A percentile compares a stretch with the other conserved stretches of the same genome.
These are phyloP conservation scores for Cairneyella variabilis DNA, from an alignment of 495 filamentous ascomycete genomes.

Conservation along the genomic window DNA sequence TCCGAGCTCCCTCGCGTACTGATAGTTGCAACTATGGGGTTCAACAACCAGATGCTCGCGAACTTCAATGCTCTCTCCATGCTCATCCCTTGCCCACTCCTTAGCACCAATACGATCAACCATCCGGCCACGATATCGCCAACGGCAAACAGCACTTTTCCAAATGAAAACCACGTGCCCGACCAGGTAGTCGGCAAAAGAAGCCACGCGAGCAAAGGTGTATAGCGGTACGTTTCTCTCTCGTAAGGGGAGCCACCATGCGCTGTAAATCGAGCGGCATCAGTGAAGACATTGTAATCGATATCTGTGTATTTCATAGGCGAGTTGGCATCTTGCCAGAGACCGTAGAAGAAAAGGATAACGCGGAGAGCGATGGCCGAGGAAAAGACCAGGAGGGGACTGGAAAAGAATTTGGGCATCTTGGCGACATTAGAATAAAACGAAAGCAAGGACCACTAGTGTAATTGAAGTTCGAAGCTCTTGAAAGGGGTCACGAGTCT, in stretches of 20 bases:
- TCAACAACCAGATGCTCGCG: constrained; percentile 85
- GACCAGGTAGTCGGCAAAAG: constrained; percentile 74
- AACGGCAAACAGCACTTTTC: constrained; percentile 81
- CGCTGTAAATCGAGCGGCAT: constrained; percentile 78
- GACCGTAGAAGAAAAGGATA: constrained; percentile 75
- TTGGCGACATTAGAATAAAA: constrained; percentile 21
- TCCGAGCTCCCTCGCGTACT: constrained; percentile 92
- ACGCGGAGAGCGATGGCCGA: constrained; percentile 65
- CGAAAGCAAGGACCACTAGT: constrained; percentile 33
- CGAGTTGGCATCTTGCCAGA: constrained; percentile 86
- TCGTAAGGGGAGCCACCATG: constrained; percentile 65
- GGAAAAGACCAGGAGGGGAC: constrained; percentile 49
- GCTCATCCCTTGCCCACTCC: constrained; percentile 31
- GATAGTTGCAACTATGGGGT: constrained; percentile 97
- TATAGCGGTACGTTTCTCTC: constrained; percentile 95
- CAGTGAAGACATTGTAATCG: constrained; percentile 98
- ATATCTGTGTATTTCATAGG: constrained; percentile 97
- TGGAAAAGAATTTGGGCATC: constrained; percentile 21
- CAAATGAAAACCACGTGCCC: constrained; percentile 69
- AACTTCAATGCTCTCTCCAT: constrained; percentile 59
- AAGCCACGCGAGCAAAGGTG: constrained; percentile 86
- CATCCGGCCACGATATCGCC: constrained; percentile 84
- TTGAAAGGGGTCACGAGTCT: background rate
- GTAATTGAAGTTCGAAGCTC: too few relatives aligned
- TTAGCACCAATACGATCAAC: constrained; percentile 68